Evolutionary conservation across 1,284 basidiomycete species (phyloP).

Genomic region (Ustilago curta): DNA sequence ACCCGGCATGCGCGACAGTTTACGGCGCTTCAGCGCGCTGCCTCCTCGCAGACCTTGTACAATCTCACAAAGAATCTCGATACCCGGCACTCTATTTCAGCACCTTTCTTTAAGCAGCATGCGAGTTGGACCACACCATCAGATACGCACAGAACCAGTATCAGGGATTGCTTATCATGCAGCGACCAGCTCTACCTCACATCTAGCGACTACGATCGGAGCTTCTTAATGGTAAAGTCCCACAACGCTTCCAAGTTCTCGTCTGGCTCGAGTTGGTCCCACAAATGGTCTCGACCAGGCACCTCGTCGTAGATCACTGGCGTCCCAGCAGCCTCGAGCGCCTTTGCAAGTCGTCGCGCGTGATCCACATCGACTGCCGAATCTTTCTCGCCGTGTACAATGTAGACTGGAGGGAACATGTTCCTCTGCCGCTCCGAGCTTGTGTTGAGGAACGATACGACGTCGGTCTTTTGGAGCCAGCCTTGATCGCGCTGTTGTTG

Average conservation of each 20-base stretch:
- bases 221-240: slow-evolving; percentile 30
- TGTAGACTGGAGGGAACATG: slow-evolving; percentile 42
- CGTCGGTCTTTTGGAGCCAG: slow-evolving; percentile 47
- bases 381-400: slow-evolving; percentile 55
- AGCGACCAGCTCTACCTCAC: background rate
- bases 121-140: background rate
- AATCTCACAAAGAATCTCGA: background rate
- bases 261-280: slow-evolving; percentile 50
- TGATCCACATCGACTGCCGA: slow-evolving; percentile 55
- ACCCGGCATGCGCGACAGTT: background rate
- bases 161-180: background rate
- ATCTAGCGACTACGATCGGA: slow-evolving; percentile 14
- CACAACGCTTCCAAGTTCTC: slow-evolving; percentile 40
- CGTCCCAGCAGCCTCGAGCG: slow-evolving; percentile 28
- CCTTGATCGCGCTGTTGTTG: slow-evolving; percentile 36
- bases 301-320: slow-evolving; percentile 47
- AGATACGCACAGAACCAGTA: background rate
- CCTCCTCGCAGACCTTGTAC: background rate
- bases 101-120: background rate
- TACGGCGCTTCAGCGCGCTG: background rate
- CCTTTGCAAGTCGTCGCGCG: slow-evolving; percentile 30
- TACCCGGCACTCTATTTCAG: slow-evolving; percentile 9
- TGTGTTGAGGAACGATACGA: slow-evolving; percentile 24
- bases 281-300: slow-evolving; percentile 45
- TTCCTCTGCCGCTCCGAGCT: slow-evolving; percentile 31